These are phyloP conservation scores for Hypoxylon fragiforme DNA, from an alignment of 495 filamentous ascomycete genomes.

Conservation along the genomic window DNA sequence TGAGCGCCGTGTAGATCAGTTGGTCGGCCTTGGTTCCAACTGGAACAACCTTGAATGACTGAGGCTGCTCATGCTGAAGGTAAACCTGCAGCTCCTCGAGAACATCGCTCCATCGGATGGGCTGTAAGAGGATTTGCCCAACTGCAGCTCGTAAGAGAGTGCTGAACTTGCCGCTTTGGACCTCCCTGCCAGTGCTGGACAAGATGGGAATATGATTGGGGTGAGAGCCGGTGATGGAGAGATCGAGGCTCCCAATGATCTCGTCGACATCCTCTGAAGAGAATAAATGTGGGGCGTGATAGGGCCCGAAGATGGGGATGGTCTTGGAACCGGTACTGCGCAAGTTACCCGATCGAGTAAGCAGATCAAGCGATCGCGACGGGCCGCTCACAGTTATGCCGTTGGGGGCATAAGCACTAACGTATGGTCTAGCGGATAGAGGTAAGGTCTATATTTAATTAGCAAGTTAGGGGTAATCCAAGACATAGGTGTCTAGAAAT, in stretches of 20 bases:
- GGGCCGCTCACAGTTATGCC: slow-evolving; percentile 33
- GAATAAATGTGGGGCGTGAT: slow-evolving; percentile 39
- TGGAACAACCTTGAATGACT: slow-evolving; percentile 1
- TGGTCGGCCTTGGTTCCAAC: slow-evolving; percentile 17
- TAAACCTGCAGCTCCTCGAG: slow-evolving; percentile 7
- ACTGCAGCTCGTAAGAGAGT: slow-evolving; percentile 7
- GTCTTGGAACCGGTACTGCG: not conserved
- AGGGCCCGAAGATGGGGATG: slow-evolving; percentile 31
- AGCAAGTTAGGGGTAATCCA: not conserved
- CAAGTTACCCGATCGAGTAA: not conserved
- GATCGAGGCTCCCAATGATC: slow-evolving; percentile 50
- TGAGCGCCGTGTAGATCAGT: slow-evolving; percentile 11
- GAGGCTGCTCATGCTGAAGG: not conserved
- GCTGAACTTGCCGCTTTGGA: not conserved
- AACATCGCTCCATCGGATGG: slow-evolving; percentile 10
- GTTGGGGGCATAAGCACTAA: slow-evolving; percentile 32
- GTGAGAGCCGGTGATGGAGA: not conserved
- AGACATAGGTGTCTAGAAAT: too few relatives aligned
- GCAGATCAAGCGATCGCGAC: slow-evolving; percentile 22
- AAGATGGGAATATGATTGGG: slow-evolving; percentile 20
- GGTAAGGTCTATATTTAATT: slow-evolving; percentile 14
- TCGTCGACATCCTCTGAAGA: slow-evolving; percentile 21
- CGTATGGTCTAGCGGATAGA: slow-evolving; percentile 24
- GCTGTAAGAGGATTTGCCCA: slow-evolving; percentile 5
- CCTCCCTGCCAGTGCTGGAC: not conserved